Evolutionary conservation across 139 green algal species (phyloP).

Genomic region (Tetraselmis chui): DNA sequence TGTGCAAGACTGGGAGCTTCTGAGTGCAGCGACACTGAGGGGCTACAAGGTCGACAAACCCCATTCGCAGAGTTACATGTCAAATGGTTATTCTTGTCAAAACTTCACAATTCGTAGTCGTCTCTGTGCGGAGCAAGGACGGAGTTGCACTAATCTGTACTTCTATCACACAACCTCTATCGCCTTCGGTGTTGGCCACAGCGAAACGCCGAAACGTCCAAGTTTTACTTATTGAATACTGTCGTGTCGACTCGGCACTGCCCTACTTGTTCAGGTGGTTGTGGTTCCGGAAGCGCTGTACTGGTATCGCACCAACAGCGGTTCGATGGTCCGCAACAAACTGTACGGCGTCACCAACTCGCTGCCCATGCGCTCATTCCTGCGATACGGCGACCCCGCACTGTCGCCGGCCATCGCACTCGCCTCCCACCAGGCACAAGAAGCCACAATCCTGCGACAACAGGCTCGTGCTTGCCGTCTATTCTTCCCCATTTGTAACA

Average conservation of each 20-base stretch:
- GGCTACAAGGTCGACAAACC: slow-evolving; percentile 1
- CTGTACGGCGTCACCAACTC: neutral
- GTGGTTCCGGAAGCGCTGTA: slow-evolving; percentile 2
- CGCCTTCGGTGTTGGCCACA: too few relatives aligned
- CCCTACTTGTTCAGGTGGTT: neutral
- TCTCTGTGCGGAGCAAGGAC: too few relatives aligned
- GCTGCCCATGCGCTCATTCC: slow-evolving; percentile 1
- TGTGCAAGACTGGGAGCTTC: slow-evolving; percentile 3
- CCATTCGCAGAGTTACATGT: too few relatives aligned
- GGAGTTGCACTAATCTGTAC: too few relatives aligned
- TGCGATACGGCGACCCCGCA: neutral
- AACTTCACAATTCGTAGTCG: too few relatives aligned
- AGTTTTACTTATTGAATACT: too few relatives aligned
- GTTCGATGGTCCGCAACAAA: neutral
- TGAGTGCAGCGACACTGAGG: neutral
- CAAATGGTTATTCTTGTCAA: too few relatives aligned
- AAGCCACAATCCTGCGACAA: neutral
- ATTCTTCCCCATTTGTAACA: too few relatives aligned
- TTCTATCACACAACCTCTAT: too few relatives aligned
- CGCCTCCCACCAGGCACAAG: neutral
- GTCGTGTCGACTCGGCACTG: too few relatives aligned
- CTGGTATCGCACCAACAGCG: neutral
- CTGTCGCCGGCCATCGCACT: neutral
- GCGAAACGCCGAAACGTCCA: too few relatives aligned
- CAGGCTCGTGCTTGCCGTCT: too few relatives aligned